Conservation (phyloP, 179 eudicot genomes). For the Beta macrorhiza region DNA sequence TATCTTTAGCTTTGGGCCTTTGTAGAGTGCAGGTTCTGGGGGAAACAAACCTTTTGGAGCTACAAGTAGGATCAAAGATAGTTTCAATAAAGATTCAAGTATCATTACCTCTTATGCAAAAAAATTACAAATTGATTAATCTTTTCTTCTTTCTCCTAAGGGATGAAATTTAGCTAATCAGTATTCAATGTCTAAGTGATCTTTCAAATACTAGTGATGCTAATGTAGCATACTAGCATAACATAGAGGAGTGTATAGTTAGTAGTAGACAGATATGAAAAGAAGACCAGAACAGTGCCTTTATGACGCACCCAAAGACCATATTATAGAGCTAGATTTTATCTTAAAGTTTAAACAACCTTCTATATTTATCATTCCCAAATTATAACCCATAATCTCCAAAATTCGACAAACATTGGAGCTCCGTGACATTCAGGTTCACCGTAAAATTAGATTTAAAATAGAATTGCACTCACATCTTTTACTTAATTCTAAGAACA, state of each 20-base stretch:
- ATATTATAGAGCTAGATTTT: neutral
- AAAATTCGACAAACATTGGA: neutral
- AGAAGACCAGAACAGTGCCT: neutral
- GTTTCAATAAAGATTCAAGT: slow-evolving; percentile 1
- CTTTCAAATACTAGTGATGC: neutral
- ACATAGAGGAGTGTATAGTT: neutral
- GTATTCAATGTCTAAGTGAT: neutral
- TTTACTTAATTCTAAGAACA: neutral
- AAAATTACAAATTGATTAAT: neutral
- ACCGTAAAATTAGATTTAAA: neutral
- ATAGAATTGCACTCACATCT: neutral
- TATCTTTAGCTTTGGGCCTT: slow-evolving; percentile 94
- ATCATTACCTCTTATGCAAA: neutral
- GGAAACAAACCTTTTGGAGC: slow-evolving; percentile 99
- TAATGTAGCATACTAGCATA: neutral
- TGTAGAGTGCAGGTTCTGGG: slow-evolving; percentile 83
- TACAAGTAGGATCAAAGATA: slow-evolving; percentile 38
- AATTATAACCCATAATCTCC: neutral
- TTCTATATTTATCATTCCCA: neutral
- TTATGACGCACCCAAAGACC: neutral
- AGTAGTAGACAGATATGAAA: neutral
- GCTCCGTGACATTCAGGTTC: neutral
- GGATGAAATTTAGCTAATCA: neutral
- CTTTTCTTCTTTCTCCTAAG: too few species aligned
- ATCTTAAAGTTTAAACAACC: neutral